Conservation (phyloP, 108 stramenopile genomes). For the Epipyxis sp. region DNA sequence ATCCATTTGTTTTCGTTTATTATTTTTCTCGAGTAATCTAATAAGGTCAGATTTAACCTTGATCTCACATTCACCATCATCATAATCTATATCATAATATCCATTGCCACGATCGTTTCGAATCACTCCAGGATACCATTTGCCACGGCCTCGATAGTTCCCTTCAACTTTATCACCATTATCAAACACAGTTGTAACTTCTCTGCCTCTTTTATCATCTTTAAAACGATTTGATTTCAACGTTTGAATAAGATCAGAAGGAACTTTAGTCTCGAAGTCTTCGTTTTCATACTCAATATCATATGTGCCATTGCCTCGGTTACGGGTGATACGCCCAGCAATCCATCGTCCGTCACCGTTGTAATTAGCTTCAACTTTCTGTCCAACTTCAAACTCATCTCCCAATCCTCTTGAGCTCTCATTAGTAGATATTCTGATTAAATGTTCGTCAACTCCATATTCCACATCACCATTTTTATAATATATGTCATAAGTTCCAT, state of each 20-base stretch:
- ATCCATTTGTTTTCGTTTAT: too few relatives aligned
- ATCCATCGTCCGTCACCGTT: constrained; percentile 41
- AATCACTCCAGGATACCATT: constrained; percentile 47
- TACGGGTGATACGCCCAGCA: constrained; percentile 38
- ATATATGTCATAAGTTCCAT: background rate
- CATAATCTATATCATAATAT: constrained; percentile 52
- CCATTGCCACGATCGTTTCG: constrained; percentile 39
- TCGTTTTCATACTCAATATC: constrained; percentile 53
- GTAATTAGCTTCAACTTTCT: constrained; percentile 45
- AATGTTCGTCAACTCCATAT: background rate
- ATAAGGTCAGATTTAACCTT: constrained; percentile 37
- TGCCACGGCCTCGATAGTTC: constrained; percentile 38
- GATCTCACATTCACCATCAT: constrained; percentile 53
- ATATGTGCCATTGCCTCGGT: constrained; percentile 39
- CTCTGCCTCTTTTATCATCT: background rate
- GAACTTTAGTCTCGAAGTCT: constrained; percentile 42
- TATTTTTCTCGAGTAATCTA: background rate
- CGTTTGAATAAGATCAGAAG: constrained; percentile 26
- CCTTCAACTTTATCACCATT: constrained; percentile 19
- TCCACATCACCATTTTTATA: background rate
- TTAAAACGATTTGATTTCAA: background rate
- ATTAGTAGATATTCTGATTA: background rate
- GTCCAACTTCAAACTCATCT: constrained; percentile 32
- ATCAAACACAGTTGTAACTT: background rate
- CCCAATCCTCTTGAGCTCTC: background rate